Evolutionary conservation across 2,329 filamentous ascomycete species (phyloP), one percentile per base, ranked within the genome.

Genomic region (Aureobasidium sp.): DNA sequence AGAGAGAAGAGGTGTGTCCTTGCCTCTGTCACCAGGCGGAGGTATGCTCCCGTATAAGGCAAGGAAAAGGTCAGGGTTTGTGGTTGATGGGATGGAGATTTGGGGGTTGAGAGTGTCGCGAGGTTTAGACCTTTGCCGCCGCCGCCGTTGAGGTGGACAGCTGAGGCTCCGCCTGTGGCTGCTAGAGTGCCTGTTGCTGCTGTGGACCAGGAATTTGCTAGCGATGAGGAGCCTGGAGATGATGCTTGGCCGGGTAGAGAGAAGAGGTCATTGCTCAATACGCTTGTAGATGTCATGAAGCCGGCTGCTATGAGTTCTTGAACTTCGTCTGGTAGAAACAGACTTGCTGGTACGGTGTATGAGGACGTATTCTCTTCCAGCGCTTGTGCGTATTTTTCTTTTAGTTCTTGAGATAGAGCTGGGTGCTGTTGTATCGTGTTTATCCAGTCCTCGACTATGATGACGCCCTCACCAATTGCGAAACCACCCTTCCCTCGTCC

Each of bases 161-260:
- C 87, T 24, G 83, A 83, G n/a, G 78, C 75, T 5, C 88, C 88
- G 1, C 89, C 89, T 0, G 91, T 84, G 1, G 88, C 87, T 7
- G 79, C 86, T 1, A 88, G 69, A 2, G 85, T 86, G 15, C 89
- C 89, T 0, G 88, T 87, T 5, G 87, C 84, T 26, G 87, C 85
- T 41, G 86, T 82, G 10, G 91, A 77, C 3, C 84, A 85, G 27
- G 82, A 80, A 10, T 81, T 83, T 17, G 80, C 80, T 65, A 72
- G 55, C 27, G 63, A 20, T 20, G 61, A 56, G 57, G 50, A 32
- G 48, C 53, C 41, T 2, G 56, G 47, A 3, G 74, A 73, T 7
- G 73, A 73, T 10, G 75, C 69, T 46, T 43, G 34, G 10, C 74
- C 73, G 1, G 77, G 75, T 2, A 73, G 72, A 15, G 75, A 77